Evolutionary conservation across 495 filamentous ascomycete genomes (phyloP), one percentile per base, ranked within the genome.

Genomic region (Durotheca rogersii): DNA sequence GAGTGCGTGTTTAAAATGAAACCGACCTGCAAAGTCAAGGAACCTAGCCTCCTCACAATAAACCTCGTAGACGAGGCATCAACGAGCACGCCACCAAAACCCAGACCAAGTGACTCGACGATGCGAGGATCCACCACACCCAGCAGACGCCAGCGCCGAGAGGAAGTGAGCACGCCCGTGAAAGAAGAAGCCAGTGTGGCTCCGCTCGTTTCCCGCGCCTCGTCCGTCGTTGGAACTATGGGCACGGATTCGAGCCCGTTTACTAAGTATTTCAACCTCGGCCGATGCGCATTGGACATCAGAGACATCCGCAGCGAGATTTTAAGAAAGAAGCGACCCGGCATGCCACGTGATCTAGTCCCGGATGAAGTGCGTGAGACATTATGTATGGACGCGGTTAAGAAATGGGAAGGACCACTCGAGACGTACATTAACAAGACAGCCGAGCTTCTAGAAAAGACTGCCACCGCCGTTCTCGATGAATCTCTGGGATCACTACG

Each of bases 1-100:
- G 46, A 56, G 0, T 53, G 41, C 5, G 64, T 76, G 4, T 51
- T 76, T 10, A 53, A 43, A 0, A 54, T 71, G 25, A 76, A 76
- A 48, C 75, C 75, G 0, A 73, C 62, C 14, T 77, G 67, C 47
- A 66, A 55, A 1, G 67, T 76, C 6, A 68, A 67, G 41, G 60
- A 66, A 17, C 51, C 41, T 2, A 45, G 56, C 1, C 43, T 41
- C 6, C 63, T 61, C 7, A 67, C 68, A 1, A 61, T 69, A 1
- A 61, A 69, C 12, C 50, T 67, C 12, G 56, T 57, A 0, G 57
- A 64, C 21, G 62, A 66, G 3, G 42, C 47, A 15, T 42, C 23
- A 33, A 63, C 18, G n/a, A 31, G 41, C 7, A 58, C 31, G 7
- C 64, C 65, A 0, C 44, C 52, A 7, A 16, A 62, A 0, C 61